Conservation (phyloP, 2,329 filamentous ascomycete species). For the Madurella fahalii region DNA sequence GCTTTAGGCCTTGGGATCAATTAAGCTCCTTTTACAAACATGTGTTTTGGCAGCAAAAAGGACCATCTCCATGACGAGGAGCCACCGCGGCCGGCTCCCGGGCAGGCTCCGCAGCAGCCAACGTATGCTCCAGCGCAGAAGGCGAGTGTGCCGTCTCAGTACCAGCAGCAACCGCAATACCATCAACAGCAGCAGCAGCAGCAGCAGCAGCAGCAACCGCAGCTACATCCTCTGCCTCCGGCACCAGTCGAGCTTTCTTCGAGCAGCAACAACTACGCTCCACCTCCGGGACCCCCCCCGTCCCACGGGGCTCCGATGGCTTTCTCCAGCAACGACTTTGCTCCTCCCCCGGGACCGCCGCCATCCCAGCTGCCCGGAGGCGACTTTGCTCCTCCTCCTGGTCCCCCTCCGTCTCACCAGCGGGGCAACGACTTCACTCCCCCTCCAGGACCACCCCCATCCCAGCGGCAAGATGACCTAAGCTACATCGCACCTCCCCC, state of each 20-base stretch:
- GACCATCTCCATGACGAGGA: constrained; percentile 33
- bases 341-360: constrained; percentile 29
- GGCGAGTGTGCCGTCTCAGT: constrained; percentile 19
- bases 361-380: constrained; percentile 7
- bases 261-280: constrained; percentile 22
- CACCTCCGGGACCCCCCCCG: constrained; percentile 20
- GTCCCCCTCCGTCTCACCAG: constrained; percentile 19
- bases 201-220: constrained; percentile 24
- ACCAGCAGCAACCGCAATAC: constrained; percentile 12
- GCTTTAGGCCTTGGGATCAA: too few species aligned
- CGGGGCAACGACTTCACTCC: constrained; percentile 16
- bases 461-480: constrained; percentile 1
- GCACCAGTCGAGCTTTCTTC: constrained; percentile 20
- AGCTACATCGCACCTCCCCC: constrained; percentile 24
- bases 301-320: constrained; percentile 2
- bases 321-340: constrained; percentile 20
- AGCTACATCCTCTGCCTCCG: constrained; percentile 22
- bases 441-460: constrained; percentile 19
- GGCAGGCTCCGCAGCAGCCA: constrained; percentile 25
- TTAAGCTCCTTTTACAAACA: constrained; percentile 21
- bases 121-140: constrained; percentile 19
- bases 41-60: constrained; percentile 50
- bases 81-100: constrained; percentile 36
- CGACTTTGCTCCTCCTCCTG: constrained; percentile 25
- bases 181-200: constrained; percentile 19